Evolutionary conservation across 805 yeast genomes (phyloP), one percentile per base, ranked within the genome.

Genomic region (Tetrapisispora phaffii): DNA sequence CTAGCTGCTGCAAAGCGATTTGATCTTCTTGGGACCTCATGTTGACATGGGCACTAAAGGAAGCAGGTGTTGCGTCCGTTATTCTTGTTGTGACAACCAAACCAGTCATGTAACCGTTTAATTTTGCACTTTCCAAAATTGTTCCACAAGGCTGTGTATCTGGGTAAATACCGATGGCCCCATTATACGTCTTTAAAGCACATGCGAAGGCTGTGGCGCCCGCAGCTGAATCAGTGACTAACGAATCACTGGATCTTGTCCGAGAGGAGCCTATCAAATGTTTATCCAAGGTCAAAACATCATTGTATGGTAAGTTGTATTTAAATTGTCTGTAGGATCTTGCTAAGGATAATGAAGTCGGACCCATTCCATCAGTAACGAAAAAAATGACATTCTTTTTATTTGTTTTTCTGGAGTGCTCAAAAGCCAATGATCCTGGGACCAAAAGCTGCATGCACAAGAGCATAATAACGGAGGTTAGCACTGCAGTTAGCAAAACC

Each of bases 281-380:
- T 47, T 74, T 68, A 63, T 88, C 96, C 24, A 88, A 56, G 9
- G 68, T 63, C 50, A 86, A 69, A 17, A 76, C 63, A 53, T 81
- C 82, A 51, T 76, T 75, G 37, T 73, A 63, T 3, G 74, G 63
- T 45, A 85, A 70, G 16, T 52, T 51, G n/a, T 56, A 45, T 4
- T 45, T 47, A 56, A 63, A 68, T 59, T 87, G 95, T 47, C 74
- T 74, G 68, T 76, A 88, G 20, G 84, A 77, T 49, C 96, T 74
- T 1, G 96, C 80, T 60, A 87, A 65, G 2, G 93, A 81, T 47
- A 87, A 65, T 2, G 94, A 82, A 0, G 95, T 82, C 3, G 96
- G 96, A 0, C 96, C 96, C 82, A 87, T 86, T n/a, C 96, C 96
- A 63, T 87, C 96, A 3, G 94, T 81, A 28, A 87, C 95, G 76